Evolutionary conservation across 1,284 basidiomycete species (phyloP).

Genomic region (Wallemia ichthyophaga): DNA sequence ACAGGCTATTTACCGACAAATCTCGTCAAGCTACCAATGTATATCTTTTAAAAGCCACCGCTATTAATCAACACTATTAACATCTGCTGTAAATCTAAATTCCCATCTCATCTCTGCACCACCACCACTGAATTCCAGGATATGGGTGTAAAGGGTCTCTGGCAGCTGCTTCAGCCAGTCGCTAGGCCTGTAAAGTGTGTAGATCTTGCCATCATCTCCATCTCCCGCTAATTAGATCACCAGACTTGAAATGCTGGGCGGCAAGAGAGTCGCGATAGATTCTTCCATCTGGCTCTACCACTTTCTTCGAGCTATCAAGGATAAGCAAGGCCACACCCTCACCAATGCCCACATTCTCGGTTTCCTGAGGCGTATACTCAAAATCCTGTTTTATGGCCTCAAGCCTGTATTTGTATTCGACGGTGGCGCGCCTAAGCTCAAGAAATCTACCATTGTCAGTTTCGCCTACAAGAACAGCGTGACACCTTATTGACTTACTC

Average conservation of each 20-base stretch:
- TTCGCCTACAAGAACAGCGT: too few relatives aligned
- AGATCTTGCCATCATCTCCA: neutral
- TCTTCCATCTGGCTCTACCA: conserved; percentile 98
- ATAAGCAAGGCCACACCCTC: conserved; percentile 69
- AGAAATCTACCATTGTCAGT: conserved; percentile 55
- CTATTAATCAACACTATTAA: too few relatives aligned
- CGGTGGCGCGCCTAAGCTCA: conserved; percentile 65
- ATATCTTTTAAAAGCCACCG: too few relatives aligned
- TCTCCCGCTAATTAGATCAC: neutral
- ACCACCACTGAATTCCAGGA: neutral
- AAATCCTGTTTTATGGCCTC: conserved; percentile 83
- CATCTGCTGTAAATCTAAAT: too few relatives aligned
- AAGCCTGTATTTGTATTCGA: conserved; percentile 95
- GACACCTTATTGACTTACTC: neutral
- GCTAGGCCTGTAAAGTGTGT: conserved; percentile 58
- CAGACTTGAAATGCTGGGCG: conserved; percentile 69
- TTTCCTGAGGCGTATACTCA: conserved; percentile 71
- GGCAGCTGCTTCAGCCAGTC: conserved; percentile 67
- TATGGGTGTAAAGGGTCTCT: conserved; percentile 87
- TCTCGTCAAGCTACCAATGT: too few relatives aligned
- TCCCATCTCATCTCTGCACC: neutral
- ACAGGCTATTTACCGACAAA: too few relatives aligned
- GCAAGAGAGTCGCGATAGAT: conserved; percentile 76
- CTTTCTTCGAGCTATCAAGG: conserved; percentile 95
- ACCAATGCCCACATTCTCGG: conserved; percentile 86